A percentile compares a stretch with the other conserved stretches of the same genome.
Conservation (phyloP, 257 asterid genomes). For the Jacaranda copaia region DNA sequence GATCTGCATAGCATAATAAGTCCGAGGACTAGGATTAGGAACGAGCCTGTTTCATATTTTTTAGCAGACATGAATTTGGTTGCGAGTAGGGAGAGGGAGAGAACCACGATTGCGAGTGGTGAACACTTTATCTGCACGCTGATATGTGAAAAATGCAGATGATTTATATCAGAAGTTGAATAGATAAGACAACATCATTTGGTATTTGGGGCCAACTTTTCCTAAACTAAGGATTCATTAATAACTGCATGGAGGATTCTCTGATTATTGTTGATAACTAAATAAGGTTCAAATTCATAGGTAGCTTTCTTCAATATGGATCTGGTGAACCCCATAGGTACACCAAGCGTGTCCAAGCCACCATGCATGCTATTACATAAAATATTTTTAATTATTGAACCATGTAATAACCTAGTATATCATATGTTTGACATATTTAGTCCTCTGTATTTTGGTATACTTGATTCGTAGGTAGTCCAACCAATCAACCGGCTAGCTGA, state of each 20-base stretch:
- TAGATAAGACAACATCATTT: slow-evolving; percentile 29
- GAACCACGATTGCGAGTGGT: background rate
- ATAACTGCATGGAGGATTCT: slow-evolving; percentile 26
- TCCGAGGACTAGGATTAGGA: slow-evolving; percentile 26
- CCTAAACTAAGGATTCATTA: slow-evolving; percentile 25
- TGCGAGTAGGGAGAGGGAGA: too few relatives aligned
- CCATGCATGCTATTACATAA: background rate
- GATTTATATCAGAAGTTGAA: slow-evolving; percentile 29
- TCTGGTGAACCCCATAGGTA: slow-evolving; percentile 39
- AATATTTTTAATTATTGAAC: background rate
- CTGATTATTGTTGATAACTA: background rate
- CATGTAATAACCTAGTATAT: slow-evolving; percentile 15
- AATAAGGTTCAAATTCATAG: background rate
- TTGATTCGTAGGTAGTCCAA: slow-evolving; percentile 13
- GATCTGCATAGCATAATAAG: slow-evolving; percentile 29
- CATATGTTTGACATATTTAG: background rate
- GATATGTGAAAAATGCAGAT: background rate
- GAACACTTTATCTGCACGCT: background rate
- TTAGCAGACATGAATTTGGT: slow-evolving; percentile 20
- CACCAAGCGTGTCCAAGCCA: slow-evolving; percentile 28
- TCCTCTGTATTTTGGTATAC: background rate
- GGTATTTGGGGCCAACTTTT: slow-evolving; percentile 53
- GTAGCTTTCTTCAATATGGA: slow-evolving; percentile 13
- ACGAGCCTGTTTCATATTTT: slow-evolving; percentile 19
- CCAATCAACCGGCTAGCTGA: slow-evolving; percentile 19